Base-by-base conservation (phyloP, 2,329 filamentous ascomycete genomes). In the Paracorniculantispora psalliotae region DNA sequence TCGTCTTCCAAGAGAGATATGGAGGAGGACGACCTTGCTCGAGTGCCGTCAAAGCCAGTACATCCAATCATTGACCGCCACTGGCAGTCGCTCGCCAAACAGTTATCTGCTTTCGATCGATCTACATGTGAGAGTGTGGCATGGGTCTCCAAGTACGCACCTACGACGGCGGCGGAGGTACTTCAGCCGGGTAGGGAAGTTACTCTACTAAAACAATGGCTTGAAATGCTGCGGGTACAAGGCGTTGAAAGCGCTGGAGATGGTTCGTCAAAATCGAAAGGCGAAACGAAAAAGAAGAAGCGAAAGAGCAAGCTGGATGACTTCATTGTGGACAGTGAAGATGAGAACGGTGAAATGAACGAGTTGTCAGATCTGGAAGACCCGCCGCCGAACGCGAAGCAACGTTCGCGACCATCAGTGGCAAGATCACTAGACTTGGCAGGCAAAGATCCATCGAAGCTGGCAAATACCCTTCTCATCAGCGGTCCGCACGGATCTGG, bases 401-500 rank as follows among this genome's bases (percentile, higher is more conserved):
- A 30, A 19, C 41, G 50, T 1, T 49, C 46, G 49, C 83, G 75
- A 70, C 84, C 79, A 66, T 83, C 82, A 12, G 79, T 87, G 2
- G 71, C 88, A 41, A 78, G 79, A 59, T 75, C 71, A 62, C 75
- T 72, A 6, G 69, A 74, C 54, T 61, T 68, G 12, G 64, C 66
- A 2, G 63, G 66, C 44, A 77, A 71, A 57, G 68, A 79, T 8
- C 67, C 72, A 13, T 68, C 72, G 9, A 83, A 82, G 50, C 70
- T 88, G 33, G 81, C 81, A 53, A 97, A 97, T 72, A 84, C 88
- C 0, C 83, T 97, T n/a, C 77, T 99, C 8, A 79, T 99, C 33
- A 97, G 91, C 67, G 94, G 94, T 0, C 91, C 93, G 2, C 81
- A 90, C 64, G 94, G 94, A 0, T 93, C 89, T 69, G 96, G 94